Conservation (phyloP, 2,329 filamentous ascomycete species). For the Fusarium nurragi region DNA sequence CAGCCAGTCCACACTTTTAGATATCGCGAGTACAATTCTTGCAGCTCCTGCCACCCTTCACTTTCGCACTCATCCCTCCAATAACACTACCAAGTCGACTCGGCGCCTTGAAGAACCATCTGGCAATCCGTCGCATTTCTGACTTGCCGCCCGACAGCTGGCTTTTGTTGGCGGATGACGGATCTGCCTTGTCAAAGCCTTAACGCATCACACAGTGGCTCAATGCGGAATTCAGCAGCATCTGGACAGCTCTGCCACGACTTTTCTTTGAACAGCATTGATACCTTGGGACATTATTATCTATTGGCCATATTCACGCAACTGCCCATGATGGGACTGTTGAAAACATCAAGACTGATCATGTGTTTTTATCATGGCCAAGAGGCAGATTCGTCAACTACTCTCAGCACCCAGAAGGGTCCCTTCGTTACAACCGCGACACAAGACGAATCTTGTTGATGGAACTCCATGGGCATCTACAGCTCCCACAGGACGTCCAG, state of each 20-base stretch:
- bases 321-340: neutral
- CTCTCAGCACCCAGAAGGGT: neutral
- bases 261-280: no score
- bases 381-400: neutral
- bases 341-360: neutral
- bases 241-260: no score
- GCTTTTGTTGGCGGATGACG: no score
- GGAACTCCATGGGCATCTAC: neutral
- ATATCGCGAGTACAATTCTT: neutral
- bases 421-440: neutral
- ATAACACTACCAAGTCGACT: neutral
- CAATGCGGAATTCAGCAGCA: neutral
- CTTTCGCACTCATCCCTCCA: neutral
- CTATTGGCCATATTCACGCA: neutral
- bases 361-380: neutral
- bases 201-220: no score
- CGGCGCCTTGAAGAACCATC: neutral
- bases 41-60: neutral
- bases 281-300: no score
- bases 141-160: neutral
- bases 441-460: neutral
- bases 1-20: neutral
- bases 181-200: no score
- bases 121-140: neutral
- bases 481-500: neutral